Base-by-base conservation (phyloP, 257 asterid genomes). In the Ilex aquifolium region DNA sequence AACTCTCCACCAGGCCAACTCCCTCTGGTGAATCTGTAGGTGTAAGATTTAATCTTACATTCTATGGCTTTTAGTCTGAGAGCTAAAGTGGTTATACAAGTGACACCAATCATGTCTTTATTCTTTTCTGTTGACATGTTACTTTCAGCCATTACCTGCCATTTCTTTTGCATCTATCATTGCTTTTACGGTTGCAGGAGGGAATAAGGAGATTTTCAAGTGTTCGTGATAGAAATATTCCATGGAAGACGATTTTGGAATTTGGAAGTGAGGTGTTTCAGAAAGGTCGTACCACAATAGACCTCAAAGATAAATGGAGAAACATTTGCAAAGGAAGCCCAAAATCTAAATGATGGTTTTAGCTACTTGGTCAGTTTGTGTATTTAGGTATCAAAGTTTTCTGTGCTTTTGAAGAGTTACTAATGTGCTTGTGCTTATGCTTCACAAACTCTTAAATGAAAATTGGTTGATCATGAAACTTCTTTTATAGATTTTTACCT, bases 271-370 rank as follows among this genome's bases (percentile, higher is more conserved):
- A 65, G 53, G 74, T 61, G 58, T 88, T 88, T 70, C 66, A 60
- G 42, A 71, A 63, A 70, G 77, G 83, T 52, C 91, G 95, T 32
- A 80, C 77, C 29, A 0, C 88, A 3, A 44, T 31, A 2, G 90
- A 86, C 76, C 96, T 88, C 56, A 84, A 81, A 78, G 90, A 82
- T 80, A 88, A 86, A 78, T 82, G 96, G 95, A 84, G 88, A 69
- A 80, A 79, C 63, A 67, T 86, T 51, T 65, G 83, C 75, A 84
- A 67, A 75, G 74, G 69, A 65, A 66, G 63, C 65, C 52, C 77
- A 53, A 57, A 32, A 64, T 13, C 63, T 51, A 49, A 60, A 63
- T 62, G 75, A 70, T 36, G 42, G 42, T 36, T 8, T 36, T 36
- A 36, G 5, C 42, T 36, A 8, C 42, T 36, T 36, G 42, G 7